phyloP scores from a whole-genome alignment of 768 basidiomycete genomes.

The Boletus pseudopeckii region DNA sequence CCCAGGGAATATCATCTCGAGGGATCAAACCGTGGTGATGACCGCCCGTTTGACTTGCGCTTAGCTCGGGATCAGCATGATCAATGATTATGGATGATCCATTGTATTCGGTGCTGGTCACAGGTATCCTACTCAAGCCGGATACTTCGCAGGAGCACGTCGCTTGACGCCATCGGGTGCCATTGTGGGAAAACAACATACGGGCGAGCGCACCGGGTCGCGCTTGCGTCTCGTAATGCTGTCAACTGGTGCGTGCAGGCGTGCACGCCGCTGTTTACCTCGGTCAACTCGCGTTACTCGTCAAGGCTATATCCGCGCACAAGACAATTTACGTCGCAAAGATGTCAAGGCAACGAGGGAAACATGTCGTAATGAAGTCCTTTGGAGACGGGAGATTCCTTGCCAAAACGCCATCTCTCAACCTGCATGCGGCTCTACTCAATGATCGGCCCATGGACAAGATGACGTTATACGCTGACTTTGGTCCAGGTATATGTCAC shows the following conservation, averaged over 20 bases:
- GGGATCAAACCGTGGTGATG: not conserved
- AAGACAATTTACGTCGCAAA: conserved; percentile 11
- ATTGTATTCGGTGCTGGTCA: not conserved
- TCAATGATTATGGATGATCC: not conserved
- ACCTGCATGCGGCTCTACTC: not conserved
- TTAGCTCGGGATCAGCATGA: not conserved
- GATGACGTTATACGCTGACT: not conserved
- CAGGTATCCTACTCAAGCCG: not conserved
- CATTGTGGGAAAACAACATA: conserved; percentile 10
- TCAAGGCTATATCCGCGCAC: conserved; percentile 1
- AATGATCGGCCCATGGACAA: not conserved
- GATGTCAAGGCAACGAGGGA: conserved; percentile 11
- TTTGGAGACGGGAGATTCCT: not conserved
- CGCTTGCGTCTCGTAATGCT: conserved; percentile 5
- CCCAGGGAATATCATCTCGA: not conserved
- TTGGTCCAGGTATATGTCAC: not conserved
- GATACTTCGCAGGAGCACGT: not conserved
- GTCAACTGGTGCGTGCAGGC: not conserved
- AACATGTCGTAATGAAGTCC: not conserved
- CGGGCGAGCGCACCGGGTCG: not conserved
- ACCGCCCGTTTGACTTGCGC: not conserved
- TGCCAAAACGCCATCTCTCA: not conserved
- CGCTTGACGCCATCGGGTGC: not conserved
- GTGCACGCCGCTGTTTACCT: conserved; percentile 2
- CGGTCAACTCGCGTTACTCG: not conserved